Conservation (phyloP, 306 rosid species). For the Cercis canadensis region DNA sequence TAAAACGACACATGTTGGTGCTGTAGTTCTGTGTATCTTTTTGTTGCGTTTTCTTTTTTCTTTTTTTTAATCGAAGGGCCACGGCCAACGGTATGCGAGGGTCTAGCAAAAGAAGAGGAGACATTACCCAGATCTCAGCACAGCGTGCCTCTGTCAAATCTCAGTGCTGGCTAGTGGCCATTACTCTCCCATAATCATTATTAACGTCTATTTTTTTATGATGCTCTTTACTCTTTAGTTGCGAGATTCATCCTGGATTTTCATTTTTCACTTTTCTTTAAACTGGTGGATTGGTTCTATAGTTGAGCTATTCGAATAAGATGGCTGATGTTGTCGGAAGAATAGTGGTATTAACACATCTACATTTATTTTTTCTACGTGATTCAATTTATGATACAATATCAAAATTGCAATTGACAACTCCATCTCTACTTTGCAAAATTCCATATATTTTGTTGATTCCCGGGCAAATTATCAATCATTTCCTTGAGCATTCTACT, state of each 20-base stretch:
- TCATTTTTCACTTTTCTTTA: too few relatives aligned
- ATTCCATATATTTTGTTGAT: background rate
- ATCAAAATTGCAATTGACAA: background rate
- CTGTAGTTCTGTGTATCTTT: too few relatives aligned
- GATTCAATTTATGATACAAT: background rate
- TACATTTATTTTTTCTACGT: background rate
- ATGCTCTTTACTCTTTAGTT: conserved; percentile 12
- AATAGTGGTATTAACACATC: conserved; percentile 31
- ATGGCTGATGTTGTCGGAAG: conserved; percentile 51
- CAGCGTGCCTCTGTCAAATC: background rate
- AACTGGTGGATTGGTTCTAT: background rate
- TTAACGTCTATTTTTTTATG: background rate
- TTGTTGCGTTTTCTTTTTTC: too few relatives aligned
- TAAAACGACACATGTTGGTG: too few relatives aligned
- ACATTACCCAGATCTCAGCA: conserved; percentile 3
- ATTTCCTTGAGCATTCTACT: background rate
- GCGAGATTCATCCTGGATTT: background rate
- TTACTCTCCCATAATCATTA: too few relatives aligned
- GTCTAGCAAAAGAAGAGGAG: too few relatives aligned
- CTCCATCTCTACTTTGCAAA: background rate
- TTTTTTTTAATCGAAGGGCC: too few relatives aligned
- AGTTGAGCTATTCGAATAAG: background rate
- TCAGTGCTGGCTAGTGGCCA: background rate
- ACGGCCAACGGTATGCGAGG: too few relatives aligned
- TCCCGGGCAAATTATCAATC: background rate